phyloP scores from a whole-genome alignment of 2,329 filamentous ascomycete genomes.

The Trichophyton verrucosum region DNA sequence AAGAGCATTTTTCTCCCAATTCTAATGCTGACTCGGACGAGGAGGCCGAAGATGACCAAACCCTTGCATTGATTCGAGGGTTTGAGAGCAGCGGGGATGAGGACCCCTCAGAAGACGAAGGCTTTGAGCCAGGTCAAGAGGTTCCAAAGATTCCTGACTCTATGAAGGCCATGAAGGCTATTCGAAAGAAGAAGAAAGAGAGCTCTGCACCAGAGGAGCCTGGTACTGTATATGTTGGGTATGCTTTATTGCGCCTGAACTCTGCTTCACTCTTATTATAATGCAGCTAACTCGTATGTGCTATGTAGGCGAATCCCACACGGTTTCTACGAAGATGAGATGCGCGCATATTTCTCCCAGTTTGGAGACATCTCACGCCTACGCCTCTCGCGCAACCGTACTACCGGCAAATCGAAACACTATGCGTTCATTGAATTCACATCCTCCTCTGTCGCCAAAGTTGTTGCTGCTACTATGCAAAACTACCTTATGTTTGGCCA shows the following conservation, averaged over 20 bases:
- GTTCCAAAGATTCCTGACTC: slow-evolving; percentile 34
- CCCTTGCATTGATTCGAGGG: slow-evolving; percentile 41
- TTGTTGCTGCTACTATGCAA: slow-evolving; percentile 93
- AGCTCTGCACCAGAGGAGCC: slow-evolving; percentile 36
- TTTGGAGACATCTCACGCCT: slow-evolving; percentile 72
- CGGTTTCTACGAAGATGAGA: slow-evolving; percentile 95
- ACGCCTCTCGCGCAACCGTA: slow-evolving; percentile 80
- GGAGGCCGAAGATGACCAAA: slow-evolving; percentile 38
- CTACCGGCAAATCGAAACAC: slow-evolving; percentile 83
- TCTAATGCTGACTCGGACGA: slow-evolving; percentile 23
- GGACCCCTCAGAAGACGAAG: slow-evolving; percentile 33
- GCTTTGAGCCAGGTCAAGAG: slow-evolving; percentile 33
- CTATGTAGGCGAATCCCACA: slow-evolving; percentile 59
- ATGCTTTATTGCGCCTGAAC: slow-evolving; percentile 17
- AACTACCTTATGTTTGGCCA: slow-evolving; percentile 94
- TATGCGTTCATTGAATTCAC: slow-evolving; percentile 88
- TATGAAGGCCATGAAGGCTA: slow-evolving; percentile 38
- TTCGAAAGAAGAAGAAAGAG: slow-evolving; percentile 40
- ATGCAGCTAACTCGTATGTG: slow-evolving; percentile 10
- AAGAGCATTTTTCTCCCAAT: slow-evolving; percentile 14
- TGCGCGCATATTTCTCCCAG: slow-evolving; percentile 85
- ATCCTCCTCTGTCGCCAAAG: slow-evolving; percentile 65
- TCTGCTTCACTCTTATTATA: background rate
- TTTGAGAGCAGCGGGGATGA: slow-evolving; percentile 45
- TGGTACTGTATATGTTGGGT: slow-evolving; percentile 77